Percentiles rank a stretch among this genome's conserved stretches.
Conservation (phyloP, 805 yeast genomes). For the Metschnikowia matae region DNA sequence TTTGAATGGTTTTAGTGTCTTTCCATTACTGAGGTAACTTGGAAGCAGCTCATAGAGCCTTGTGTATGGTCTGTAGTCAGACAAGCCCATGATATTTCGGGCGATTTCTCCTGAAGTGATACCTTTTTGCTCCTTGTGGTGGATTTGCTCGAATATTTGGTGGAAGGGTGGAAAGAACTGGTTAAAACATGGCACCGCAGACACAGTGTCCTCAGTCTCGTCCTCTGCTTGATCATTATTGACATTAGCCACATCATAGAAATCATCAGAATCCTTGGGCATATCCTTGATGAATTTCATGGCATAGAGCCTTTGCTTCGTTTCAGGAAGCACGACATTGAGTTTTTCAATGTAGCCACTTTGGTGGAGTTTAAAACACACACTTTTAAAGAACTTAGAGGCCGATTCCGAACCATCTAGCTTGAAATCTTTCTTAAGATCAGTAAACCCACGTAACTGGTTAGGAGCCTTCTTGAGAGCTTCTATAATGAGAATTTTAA, state of each 20-base stretch:
- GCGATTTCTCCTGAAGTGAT: conserved; percentile 55
- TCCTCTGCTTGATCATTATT: conserved; percentile 13
- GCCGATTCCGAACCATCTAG: conserved; percentile 39
- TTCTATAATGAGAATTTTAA: conserved; percentile 39
- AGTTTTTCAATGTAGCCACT: conserved; percentile 48
- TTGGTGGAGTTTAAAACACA: conserved; percentile 42
- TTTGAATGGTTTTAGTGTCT: conserved; percentile 24
- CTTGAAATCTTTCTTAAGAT: conserved; percentile 56
- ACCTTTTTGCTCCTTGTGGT: conserved; percentile 44
- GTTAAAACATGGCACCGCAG: conserved; percentile 40
- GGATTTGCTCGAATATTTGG: conserved; percentile 55
- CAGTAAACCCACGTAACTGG: conserved; percentile 55
- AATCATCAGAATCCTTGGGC: conserved; percentile 44
- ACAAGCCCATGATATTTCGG: conserved; percentile 48
- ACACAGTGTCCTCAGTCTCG: conserved; percentile 1
- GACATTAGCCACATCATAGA: conserved; percentile 36
- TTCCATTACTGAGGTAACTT: conserved; percentile 32
- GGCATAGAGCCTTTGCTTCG: conserved; percentile 28
- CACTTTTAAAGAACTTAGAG: conserved; percentile 46
- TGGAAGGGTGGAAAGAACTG: conserved; percentile 58
- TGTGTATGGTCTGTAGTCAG: conserved; percentile 48
- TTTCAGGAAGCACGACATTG: conserved; percentile 38
- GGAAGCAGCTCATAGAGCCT: conserved; percentile 49
- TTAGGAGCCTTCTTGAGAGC: conserved; percentile 56
- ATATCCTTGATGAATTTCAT: conserved; percentile 42